Evolutionary conservation across 2,329 filamentous ascomycete genomes (phyloP).

Genomic region (Claviceps pusilla): DNA sequence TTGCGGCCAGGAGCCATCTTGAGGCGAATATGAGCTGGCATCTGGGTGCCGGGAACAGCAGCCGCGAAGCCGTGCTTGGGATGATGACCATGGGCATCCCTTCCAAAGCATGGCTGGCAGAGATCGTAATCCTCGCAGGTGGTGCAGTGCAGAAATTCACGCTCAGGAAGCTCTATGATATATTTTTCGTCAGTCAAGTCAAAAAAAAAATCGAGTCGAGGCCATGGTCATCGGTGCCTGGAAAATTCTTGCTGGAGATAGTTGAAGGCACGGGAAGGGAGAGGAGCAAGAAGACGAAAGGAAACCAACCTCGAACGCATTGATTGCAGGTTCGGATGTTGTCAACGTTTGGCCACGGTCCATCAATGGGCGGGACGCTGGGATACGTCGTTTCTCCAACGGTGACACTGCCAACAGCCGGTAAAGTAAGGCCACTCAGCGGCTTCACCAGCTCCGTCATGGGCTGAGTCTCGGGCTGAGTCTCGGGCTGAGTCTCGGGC

Average conservation of each 20-base stretch:
- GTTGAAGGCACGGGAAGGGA: too few species aligned
- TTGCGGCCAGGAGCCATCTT: constrained; percentile 70
- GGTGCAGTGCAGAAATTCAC: constrained; percentile 71
- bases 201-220: too few species aligned
- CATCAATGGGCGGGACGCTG: neutral
- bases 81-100: constrained; percentile 74
- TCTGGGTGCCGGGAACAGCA: constrained; percentile 45
- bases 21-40: constrained; percentile 46
- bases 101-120: constrained; percentile 66
- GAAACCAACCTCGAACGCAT: constrained; percentile 31
- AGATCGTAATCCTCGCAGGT: constrained; percentile 84
- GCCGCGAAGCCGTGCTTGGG: constrained; percentile 69
- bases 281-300: neutral
- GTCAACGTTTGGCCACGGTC: constrained; percentile 8
- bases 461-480: neutral
- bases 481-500: too few species aligned
- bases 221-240: neutral
- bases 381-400: neutral
- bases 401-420: neutral
- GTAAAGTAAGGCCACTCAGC: neutral
- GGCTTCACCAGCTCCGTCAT: neutral
- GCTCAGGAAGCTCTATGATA: constrained; percentile 50
- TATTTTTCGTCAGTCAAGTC: neutral
- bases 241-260: too few species aligned
- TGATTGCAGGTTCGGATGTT: constrained; percentile 54